A percentile compares a stretch with the other conserved stretches of the same genome.
Conservation (phyloP, 2,329 filamentous ascomycete genomes). For the Ophiocordyceps camponoti-saundersi region DNA sequence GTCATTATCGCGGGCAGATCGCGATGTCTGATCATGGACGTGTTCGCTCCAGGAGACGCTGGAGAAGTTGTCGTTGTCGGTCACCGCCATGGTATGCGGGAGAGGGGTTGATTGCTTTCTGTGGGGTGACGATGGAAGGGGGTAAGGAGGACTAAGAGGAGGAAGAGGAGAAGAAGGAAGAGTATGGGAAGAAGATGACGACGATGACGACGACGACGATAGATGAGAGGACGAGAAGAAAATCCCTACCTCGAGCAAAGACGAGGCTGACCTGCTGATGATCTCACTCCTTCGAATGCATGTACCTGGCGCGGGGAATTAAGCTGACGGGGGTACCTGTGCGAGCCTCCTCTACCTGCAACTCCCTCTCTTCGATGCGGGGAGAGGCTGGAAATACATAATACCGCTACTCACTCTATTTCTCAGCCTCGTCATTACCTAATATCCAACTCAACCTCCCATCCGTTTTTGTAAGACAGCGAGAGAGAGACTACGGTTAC, state of each 20-base stretch:
- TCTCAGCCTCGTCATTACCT: no score
- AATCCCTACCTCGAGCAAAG: not conserved
- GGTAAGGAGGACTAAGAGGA: not conserved
- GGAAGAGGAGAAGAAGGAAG: not conserved
- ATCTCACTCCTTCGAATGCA: not conserved
- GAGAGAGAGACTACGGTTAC: no score
- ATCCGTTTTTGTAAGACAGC: no score
- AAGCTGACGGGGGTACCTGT: not conserved
- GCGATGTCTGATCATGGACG: conserved; percentile 19
- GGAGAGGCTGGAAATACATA: not conserved
- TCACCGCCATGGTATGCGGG: conserved; percentile 17
- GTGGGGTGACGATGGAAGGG: not conserved
- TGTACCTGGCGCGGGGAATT: not conserved
- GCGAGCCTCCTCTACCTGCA: no score
- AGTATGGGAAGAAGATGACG: not conserved
- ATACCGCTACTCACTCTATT: no score
- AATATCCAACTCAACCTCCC: no score
- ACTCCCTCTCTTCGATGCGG: not conserved
- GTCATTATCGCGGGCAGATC: conserved; percentile 5
- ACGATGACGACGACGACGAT: not conserved
- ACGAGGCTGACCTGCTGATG: not conserved
- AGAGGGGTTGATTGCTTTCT: no score
- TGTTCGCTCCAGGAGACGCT: conserved; percentile 64
- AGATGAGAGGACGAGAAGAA: not conserved
- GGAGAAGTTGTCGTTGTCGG: conserved; percentile 57